Evolutionary conservation across 768 basidiomycete species (phyloP).

Genomic region (Tephrocybe rancida): DNA sequence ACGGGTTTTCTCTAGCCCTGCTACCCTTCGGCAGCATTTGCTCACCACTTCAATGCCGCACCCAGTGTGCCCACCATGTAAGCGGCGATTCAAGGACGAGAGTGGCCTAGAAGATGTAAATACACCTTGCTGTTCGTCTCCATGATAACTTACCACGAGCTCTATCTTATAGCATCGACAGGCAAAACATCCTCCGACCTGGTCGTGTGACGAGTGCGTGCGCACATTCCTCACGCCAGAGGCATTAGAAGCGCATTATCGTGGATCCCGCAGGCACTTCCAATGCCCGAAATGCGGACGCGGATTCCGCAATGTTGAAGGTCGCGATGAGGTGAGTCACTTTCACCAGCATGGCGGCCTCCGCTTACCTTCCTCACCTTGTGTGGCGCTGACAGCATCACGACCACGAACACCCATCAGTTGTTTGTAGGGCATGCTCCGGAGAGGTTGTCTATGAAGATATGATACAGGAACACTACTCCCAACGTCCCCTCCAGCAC

Average conservation of each 20-base stretch:
- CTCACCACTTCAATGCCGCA: neutral
- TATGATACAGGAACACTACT: neutral
- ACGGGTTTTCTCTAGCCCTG: neutral
- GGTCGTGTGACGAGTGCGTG: slow-evolving; percentile 36
- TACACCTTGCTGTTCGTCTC: neutral
- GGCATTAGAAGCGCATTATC: slow-evolving; percentile 47
- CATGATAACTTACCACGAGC: neutral
- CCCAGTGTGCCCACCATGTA: neutral
- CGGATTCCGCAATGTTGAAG: slow-evolving; percentile 37
- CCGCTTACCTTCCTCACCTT: neutral
- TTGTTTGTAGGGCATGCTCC: slow-evolving; percentile 26
- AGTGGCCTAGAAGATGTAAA: neutral
- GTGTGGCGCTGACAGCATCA: slow-evolving; percentile 29
- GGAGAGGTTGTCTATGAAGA: slow-evolving; percentile 33
- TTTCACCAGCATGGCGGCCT: neutral
- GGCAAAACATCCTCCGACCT: slow-evolving; percentile 42
- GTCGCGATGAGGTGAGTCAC: slow-evolving; percentile 31
- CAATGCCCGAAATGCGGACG: slow-evolving; percentile 46
- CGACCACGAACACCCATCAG: slow-evolving; percentile 23
- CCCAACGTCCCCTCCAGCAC: neutral
- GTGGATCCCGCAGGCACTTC: slow-evolving; percentile 44
- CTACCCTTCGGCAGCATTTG: neutral
- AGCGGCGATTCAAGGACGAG: neutral
- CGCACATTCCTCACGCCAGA: slow-evolving; percentile 34
- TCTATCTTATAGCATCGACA: slow-evolving; percentile 32